Conservation (phyloP, 2,329 filamentous ascomycete species). For the Trichoderma hamatum region DNA sequence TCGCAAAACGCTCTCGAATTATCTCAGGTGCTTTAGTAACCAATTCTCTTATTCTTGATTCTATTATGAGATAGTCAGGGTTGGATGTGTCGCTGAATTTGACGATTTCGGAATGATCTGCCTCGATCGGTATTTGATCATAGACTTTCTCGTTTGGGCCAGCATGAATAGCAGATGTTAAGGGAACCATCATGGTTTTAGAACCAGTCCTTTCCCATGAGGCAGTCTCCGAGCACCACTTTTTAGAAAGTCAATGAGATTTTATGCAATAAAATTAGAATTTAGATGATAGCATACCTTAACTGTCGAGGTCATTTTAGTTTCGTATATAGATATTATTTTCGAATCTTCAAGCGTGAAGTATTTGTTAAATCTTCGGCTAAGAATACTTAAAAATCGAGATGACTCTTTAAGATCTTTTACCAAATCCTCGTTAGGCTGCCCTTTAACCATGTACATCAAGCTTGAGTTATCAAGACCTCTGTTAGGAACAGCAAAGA, state of each 20-base stretch:
- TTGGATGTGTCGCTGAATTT: conserved; percentile 28
- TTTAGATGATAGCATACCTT: conserved; percentile 19
- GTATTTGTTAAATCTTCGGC: conserved; percentile 29
- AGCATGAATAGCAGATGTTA: conserved; percentile 33
- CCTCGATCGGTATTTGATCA: conserved; percentile 31
- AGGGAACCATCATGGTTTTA: conserved; percentile 31
- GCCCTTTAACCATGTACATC: conserved; percentile 30
- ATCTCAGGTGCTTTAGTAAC: not conserved
- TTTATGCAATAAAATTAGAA: not conserved
- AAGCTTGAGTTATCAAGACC: conserved; percentile 33
- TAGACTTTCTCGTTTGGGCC: conserved; percentile 29
- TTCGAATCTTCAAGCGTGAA: conserved; percentile 27
- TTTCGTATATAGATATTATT: conserved; percentile 32
- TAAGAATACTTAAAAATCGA: conserved; percentile 30
- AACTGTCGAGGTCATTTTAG: conserved; percentile 29
- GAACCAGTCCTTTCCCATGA: conserved; percentile 29
- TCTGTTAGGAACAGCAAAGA: conserved; percentile 38
- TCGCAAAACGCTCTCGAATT: not conserved
- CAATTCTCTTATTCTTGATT: not conserved
- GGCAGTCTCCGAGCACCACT: conserved; percentile 16
- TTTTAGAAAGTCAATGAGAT: not conserved
- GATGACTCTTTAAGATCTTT: conserved; percentile 33
- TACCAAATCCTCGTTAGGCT: conserved; percentile 33
- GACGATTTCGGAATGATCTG: conserved; percentile 34
- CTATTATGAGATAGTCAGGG: not conserved